A percentile compares a stretch with the other conserved stretches of the same genome.
These are phyloP conservation scores for Lachnellula hyalina DNA, from an alignment of 2,329 filamentous ascomycete genomes.

Conservation along the genomic window DNA sequence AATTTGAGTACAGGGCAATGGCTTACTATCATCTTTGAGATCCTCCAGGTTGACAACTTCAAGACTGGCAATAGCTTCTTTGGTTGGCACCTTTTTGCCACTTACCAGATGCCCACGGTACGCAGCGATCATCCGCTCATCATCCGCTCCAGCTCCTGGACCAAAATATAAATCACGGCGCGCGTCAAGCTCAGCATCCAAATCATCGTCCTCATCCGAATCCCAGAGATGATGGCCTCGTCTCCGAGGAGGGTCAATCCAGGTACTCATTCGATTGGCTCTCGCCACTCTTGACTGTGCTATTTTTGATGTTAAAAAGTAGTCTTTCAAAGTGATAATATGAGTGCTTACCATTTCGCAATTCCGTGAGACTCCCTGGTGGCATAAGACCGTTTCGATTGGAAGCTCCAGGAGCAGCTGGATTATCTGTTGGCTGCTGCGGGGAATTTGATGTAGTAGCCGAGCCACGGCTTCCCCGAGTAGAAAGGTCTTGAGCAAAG, in stretches of 20 bases:
- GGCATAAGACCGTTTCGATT: neutral
- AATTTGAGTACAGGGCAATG: neutral
- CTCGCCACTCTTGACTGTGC: neutral
- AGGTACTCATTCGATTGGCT: neutral
- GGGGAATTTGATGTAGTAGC: neutral
- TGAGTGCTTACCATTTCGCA: neutral
- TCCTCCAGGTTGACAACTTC: conserved; percentile 25
- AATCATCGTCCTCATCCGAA: conserved; percentile 17
- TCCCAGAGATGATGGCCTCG: neutral
- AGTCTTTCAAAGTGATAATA: neutral
- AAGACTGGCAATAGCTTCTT: conserved; percentile 26
- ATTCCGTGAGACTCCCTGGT: neutral
- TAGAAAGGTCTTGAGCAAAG: neutral
- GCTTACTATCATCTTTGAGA: conserved; percentile 29
- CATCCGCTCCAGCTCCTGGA: conserved; percentile 9
- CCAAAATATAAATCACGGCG: conserved; percentile 5
- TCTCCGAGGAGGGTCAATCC: conserved; percentile 1
- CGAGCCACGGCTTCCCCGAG: neutral
- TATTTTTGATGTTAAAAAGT: neutral
- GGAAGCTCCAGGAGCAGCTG: neutral
- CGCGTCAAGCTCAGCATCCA: conserved; percentile 13
- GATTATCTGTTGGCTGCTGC: neutral
- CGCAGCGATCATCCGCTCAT: conserved; percentile 20
- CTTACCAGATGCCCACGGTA: conserved; percentile 20
- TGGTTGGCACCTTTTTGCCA: conserved; percentile 26